These are phyloP conservation scores for Diaporthe nobilis DNA, from an alignment of 2,329 filamentous ascomycete genomes.

Conservation along the genomic window DNA sequence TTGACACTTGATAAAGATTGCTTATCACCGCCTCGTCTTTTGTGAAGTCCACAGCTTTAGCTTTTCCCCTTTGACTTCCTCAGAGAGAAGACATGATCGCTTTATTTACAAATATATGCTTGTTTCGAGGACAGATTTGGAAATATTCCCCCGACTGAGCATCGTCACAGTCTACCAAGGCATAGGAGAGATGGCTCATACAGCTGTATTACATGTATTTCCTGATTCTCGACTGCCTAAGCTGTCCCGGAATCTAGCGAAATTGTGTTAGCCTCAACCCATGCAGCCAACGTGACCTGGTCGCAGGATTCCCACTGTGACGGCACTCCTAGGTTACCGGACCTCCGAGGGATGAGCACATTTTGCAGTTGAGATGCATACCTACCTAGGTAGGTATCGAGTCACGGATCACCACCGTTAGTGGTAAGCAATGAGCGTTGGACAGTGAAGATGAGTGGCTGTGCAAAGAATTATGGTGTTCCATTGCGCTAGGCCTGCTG, in stretches of 20 bases:
- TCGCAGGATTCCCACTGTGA: not conserved
- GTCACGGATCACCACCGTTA: not conserved
- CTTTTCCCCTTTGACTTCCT: not conserved
- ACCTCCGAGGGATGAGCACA: not conserved
- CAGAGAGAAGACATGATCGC: not conserved
- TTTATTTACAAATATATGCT: not conserved
- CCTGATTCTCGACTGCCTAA: not conserved
- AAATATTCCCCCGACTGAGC: not conserved
- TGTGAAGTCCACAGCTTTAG: too few relatives aligned
- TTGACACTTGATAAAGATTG: not conserved
- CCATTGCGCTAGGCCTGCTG: not conserved
- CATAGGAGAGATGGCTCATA: not conserved
- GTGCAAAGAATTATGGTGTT: conserved; percentile 14
- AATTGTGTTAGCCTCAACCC: not conserved
- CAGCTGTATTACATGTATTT: not conserved
- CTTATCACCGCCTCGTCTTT: accelerated
- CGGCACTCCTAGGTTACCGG: not conserved
- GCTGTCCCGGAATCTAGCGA: not conserved
- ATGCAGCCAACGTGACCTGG: not conserved
- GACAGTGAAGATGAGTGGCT: not conserved
- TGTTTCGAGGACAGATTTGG: too few relatives aligned
- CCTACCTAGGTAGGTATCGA: too few relatives aligned
- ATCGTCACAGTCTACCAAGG: not conserved
- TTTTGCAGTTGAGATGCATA: not conserved
- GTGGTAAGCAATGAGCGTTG: not conserved